Conservation (phyloP, 2,329 filamentous ascomycete genomes). For the Exophiala mesophila region DNA sequence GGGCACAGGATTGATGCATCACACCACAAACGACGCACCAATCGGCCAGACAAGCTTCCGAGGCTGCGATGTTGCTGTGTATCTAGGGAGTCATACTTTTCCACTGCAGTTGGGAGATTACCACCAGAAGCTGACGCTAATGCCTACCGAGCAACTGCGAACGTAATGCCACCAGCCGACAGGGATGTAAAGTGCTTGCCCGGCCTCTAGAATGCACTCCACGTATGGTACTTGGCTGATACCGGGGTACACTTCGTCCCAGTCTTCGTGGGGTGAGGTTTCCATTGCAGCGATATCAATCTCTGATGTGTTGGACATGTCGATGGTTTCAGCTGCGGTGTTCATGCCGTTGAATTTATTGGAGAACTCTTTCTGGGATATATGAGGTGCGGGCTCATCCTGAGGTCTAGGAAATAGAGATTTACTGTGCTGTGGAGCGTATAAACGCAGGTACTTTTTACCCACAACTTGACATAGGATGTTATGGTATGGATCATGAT, state of each 20-base stretch:
- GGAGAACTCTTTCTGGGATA: not conserved
- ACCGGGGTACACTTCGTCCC: constrained; percentile 45
- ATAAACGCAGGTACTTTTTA: constrained; percentile 85
- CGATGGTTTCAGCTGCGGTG: constrained; percentile 61
- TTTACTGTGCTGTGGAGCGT: constrained; percentile 60
- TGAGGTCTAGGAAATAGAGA: constrained; percentile 57
- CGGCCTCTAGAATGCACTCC: constrained; percentile 72
- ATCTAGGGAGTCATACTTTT: too few species aligned
- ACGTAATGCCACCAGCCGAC: constrained; percentile 99
- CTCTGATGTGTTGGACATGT: constrained; percentile 86
- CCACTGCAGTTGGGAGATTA: too few species aligned
- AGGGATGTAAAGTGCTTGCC: constrained; percentile 84
- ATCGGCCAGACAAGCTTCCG: too few species aligned
- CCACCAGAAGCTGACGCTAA: constrained; percentile 98
- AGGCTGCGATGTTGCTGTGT: too few species aligned
- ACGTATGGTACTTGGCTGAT: constrained; percentile 62
- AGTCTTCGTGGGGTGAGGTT: constrained; percentile 43
- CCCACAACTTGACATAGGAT: constrained; percentile 86
- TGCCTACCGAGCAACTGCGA: constrained; percentile 74
- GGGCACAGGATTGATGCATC: too few species aligned
- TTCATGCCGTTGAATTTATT: constrained; percentile 12
- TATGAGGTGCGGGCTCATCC: constrained; percentile 23
- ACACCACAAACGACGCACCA: too few species aligned
- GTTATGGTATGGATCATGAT: constrained; percentile 93
- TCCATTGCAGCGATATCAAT: constrained; percentile 71